Percentiles rank a stretch among this genome's conserved stretches.
Evolutionary conservation across 768 basidiomycete genomes (phyloP).

Genomic region (Rhodotorula babjevae): DNA sequence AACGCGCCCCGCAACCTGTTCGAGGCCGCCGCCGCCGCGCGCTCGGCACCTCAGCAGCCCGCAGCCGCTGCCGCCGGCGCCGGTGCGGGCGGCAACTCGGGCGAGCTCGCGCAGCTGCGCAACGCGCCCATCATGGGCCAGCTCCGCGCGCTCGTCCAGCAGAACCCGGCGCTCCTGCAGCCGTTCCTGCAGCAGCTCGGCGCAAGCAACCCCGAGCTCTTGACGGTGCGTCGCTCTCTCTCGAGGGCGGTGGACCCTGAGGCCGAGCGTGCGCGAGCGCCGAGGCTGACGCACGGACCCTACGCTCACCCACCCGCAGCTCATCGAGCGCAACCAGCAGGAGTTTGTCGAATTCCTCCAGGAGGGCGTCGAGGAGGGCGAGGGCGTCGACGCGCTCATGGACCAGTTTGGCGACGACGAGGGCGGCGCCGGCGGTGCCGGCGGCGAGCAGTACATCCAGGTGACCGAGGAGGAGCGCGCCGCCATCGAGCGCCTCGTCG

Average conservation of each 20-base stretch:
- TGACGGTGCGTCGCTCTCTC: conserved; percentile 47
- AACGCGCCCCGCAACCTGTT: conserved; percentile 38
- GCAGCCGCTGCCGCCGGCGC: conserved; percentile 45
- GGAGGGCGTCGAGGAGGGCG: conserved; percentile 48
- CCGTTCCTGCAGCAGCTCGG: conserved; percentile 78
- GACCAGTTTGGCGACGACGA: conserved; percentile 31
- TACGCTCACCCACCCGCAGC: neutral
- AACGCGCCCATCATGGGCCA: conserved; percentile 65
- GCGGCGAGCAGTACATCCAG: conserved; percentile 57
- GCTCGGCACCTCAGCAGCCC: conserved; percentile 44
- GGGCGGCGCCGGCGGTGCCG: conserved; percentile 24
- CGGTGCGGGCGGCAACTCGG: conserved; percentile 47
- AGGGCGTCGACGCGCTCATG: conserved; percentile 45
- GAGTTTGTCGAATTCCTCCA: conserved; percentile 63
- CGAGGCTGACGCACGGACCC: neutral
- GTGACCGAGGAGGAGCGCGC: conserved; percentile 81
- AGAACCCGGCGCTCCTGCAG: conserved; percentile 75
- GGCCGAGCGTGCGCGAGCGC: too few relatives aligned
- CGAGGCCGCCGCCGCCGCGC: conserved; percentile 43
- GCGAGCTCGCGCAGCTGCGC: conserved; percentile 51
- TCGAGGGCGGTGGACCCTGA: too few relatives aligned
- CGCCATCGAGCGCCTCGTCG: conserved; percentile 82
- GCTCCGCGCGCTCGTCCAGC: conserved; percentile 63
- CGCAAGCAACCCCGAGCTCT: conserved; percentile 66
- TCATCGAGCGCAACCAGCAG: conserved; percentile 68